Conservation (phyloP, 1,139 yeast species). For the Debaryomyces coudertii region DNA sequence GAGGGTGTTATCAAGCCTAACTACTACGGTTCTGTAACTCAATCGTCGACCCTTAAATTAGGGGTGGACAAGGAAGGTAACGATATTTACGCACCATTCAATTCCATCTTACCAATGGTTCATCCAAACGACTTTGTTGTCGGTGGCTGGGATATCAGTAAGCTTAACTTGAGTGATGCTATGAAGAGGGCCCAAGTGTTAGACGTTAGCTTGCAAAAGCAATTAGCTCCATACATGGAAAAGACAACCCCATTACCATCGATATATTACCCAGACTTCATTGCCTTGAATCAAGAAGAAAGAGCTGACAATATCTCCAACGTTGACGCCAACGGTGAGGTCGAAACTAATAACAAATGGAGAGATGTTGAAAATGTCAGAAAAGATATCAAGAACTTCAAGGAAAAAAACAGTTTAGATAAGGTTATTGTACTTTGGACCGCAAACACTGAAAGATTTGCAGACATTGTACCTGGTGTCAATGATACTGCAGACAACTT, state of each 20-base stretch:
- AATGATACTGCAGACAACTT: constrained; percentile 88
- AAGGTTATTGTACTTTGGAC: constrained; percentile 94
- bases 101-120: constrained; percentile 83
- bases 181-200: constrained; percentile 86
- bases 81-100: constrained; percentile 93
- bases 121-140: constrained; percentile 89
- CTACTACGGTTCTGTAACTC: constrained; percentile 96
- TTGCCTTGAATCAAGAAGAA: constrained; percentile 91
- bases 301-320: constrained; percentile 89
- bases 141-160: constrained; percentile 94
- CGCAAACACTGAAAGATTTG: constrained; percentile 94
- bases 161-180: constrained; percentile 70
- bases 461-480: constrained; percentile 75
- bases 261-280: constrained; percentile 92
- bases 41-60: constrained; percentile 84
- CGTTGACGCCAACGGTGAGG: constrained; percentile 51
- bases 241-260: constrained; percentile 76
- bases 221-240: constrained; percentile 68
- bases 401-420: constrained; percentile 71
- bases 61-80: constrained; percentile 83
- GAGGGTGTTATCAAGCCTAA: constrained; percentile 81
- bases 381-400: constrained; percentile 80
- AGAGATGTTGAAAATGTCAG: constrained; percentile 86
- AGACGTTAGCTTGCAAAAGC: constrained; percentile 81
- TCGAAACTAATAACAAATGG: constrained; percentile 73